Conservation (phyloP, 2,329 filamentous ascomycete genomes). For the Aspergillus costaricaensis region DNA sequence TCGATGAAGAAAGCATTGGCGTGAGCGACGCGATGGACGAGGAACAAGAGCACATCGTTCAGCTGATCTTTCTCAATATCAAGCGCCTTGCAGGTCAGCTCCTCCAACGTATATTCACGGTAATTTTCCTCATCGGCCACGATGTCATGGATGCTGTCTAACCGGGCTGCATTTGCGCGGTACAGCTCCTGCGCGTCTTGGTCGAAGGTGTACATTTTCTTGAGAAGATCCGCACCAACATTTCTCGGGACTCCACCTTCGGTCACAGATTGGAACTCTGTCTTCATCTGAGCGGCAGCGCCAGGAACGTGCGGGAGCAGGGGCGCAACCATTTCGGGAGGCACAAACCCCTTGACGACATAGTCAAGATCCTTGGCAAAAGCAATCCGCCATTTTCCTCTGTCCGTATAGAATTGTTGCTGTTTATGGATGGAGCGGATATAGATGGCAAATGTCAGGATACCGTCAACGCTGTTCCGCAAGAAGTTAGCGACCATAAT, state of each 20-base stretch:
- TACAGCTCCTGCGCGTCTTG: slow-evolving; percentile 38
- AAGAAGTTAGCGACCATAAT: not conserved
- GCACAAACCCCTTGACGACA: slow-evolving; percentile 52
- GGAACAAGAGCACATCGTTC: slow-evolving; percentile 35
- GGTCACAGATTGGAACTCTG: slow-evolving; percentile 36
- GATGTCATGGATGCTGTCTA: slow-evolving; percentile 43
- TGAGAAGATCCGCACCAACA: slow-evolving; percentile 38
- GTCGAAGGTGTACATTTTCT: slow-evolving; percentile 38
- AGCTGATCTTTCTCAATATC: slow-evolving; percentile 32
- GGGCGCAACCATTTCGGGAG: slow-evolving; percentile 47
- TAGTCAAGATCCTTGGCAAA: slow-evolving; percentile 47
- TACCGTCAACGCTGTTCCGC: slow-evolving; percentile 23
- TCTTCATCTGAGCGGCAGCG: slow-evolving; percentile 25
- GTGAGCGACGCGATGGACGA: slow-evolving; percentile 37
- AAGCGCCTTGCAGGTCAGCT: slow-evolving; percentile 41
- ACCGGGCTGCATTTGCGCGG: slow-evolving; percentile 30
- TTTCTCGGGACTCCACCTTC: slow-evolving; percentile 47
- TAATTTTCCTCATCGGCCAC: slow-evolving; percentile 42
- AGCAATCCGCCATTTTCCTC: slow-evolving; percentile 47
- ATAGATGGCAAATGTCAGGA: slow-evolving; percentile 42
- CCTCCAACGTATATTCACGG: slow-evolving; percentile 36
- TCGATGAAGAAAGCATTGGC: slow-evolving; percentile 38
- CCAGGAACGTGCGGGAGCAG: slow-evolving; percentile 56
- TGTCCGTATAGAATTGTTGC: slow-evolving; percentile 46
- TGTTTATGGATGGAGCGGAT: slow-evolving; percentile 44